Percentiles rank a stretch among this genome's conserved stretches.
Conservation (phyloP, 1,284 basidiomycete genomes). For the Melampsora abietis-canadensis region DNA sequence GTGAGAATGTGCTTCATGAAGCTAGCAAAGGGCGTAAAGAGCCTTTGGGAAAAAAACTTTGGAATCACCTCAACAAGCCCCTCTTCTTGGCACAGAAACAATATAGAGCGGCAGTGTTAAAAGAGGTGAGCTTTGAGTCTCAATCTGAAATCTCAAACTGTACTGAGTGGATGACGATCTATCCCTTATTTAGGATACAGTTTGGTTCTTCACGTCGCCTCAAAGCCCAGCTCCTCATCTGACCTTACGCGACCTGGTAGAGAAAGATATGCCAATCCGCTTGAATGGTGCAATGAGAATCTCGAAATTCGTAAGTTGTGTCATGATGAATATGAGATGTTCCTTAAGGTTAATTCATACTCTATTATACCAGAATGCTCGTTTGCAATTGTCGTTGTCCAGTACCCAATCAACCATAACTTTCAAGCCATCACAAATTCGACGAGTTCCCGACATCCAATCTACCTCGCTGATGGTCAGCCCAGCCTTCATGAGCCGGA, state of each 20-base stretch:
- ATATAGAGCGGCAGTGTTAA: conserved; percentile 26
- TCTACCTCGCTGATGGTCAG: conserved; percentile 18
- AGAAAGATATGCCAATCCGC: conserved; percentile 22
- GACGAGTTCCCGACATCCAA: conserved; percentile 32
- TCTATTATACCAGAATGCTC: conserved; percentile 15
- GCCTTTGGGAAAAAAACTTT: conserved; percentile 10
- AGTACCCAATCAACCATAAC: conserved; percentile 7
- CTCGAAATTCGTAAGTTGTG: conserved; percentile 24
- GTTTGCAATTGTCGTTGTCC: conserved; percentile 30
- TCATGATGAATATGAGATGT: not conserved
- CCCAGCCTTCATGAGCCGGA: conserved; percentile 12
- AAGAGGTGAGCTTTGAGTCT: conserved; percentile 10
- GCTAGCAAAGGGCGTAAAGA: not conserved
- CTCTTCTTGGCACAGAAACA: conserved; percentile 2
- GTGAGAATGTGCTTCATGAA: conserved; percentile 1
- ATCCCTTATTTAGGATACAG: not conserved
- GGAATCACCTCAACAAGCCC: conserved; percentile 25
- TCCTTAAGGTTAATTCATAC: too few relatives aligned
- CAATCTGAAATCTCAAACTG: not conserved
- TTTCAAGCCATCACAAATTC: conserved; percentile 24
- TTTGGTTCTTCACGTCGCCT: conserved; percentile 35
- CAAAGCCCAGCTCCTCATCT: not conserved
- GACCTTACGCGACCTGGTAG: conserved; percentile 5
- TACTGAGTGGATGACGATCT: not conserved
- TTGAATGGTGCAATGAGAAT: conserved; percentile 21